phyloP scores from a whole-genome alignment of 192 early-diverging fungal genomes.

The Backusella westeae region DNA sequence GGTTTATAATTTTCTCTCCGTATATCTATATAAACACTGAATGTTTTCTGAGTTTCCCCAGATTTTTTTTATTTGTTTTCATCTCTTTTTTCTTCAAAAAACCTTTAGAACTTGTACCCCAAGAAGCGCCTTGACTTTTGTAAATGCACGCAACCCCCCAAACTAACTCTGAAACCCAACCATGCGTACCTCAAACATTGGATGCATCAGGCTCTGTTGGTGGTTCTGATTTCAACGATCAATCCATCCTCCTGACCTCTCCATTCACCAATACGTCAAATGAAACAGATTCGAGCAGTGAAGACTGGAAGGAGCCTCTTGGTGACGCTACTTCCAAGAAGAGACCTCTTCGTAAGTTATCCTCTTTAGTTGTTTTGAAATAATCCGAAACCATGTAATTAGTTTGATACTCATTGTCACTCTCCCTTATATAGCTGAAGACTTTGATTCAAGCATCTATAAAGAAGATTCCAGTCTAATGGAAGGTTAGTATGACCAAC shows the following conservation, averaged over 20 bases:
- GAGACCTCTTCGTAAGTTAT: background rate
- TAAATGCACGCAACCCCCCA: background rate
- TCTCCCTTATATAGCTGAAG: background rate
- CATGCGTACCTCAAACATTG: background rate
- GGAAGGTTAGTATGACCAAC: background rate
- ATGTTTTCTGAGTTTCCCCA: constrained; percentile 6
- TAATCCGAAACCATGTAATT: background rate
- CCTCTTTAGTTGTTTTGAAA: background rate
- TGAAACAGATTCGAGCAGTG: background rate
- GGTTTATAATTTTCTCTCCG: background rate
- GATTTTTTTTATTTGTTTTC: background rate
- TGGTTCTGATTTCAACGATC: background rate
- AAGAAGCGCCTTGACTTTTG: background rate
- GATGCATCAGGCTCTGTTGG: background rate
- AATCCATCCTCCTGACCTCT: background rate
- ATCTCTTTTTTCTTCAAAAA: constrained; percentile 13
- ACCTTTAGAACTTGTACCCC: background rate
- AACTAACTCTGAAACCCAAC: background rate
- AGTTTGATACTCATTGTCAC: background rate
- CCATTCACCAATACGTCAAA: background rate
- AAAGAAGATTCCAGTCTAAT: background rate
- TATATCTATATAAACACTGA: constrained; percentile 6
- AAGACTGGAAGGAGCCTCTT: background rate
- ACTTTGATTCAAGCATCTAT: background rate
- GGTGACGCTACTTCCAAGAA: background rate